Percentiles rank a stretch among this genome's conserved stretches.
These are phyloP conservation scores for Pichia membranifaciens DNA, from an alignment of 805 yeast genomes.

Conservation along the genomic window DNA sequence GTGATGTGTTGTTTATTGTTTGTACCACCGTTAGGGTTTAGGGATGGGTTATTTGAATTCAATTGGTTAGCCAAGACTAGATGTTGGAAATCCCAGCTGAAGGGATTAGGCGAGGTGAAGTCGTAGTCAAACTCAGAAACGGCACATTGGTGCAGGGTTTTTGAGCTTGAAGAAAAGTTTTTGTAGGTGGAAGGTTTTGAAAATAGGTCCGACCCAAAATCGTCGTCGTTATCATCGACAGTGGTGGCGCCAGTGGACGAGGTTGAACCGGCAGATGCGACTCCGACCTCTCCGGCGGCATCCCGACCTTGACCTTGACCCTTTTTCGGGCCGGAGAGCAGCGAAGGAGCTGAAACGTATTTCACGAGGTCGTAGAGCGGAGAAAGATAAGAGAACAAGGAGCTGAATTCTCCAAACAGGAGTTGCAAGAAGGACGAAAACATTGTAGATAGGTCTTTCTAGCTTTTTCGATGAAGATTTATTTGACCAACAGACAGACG, in stretches of 20 bases:
- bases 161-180: constrained; percentile 3
- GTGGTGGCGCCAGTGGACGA: too few species aligned
- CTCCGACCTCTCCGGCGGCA: too few species aligned
- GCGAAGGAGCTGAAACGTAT: background rate
- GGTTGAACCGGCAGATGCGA: too few species aligned
- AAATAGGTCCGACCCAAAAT: background rate
- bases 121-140: constrained; percentile 29
- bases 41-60: constrained; percentile 1
- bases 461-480: background rate
- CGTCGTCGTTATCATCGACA: background rate
- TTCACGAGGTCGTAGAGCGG: background rate
- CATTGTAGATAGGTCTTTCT: background rate
- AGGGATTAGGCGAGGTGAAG: constrained; percentile 24
- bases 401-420: background rate
- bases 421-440: background rate
- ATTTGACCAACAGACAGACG: background rate
- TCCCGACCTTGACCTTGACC: too few species aligned
- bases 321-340: background rate
- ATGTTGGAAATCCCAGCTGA: constrained; percentile 27
- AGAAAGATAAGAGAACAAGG: background rate
- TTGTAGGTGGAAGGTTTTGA: background rate
- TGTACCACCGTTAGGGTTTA: background rate
- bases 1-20: background rate
- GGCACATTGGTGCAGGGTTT: constrained; percentile 22
- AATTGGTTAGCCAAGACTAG: constrained; percentile 12